Evolutionary conservation across 129 eudicot genomes (phyloP).

Genomic region (Helianthus tuberosus): DNA sequence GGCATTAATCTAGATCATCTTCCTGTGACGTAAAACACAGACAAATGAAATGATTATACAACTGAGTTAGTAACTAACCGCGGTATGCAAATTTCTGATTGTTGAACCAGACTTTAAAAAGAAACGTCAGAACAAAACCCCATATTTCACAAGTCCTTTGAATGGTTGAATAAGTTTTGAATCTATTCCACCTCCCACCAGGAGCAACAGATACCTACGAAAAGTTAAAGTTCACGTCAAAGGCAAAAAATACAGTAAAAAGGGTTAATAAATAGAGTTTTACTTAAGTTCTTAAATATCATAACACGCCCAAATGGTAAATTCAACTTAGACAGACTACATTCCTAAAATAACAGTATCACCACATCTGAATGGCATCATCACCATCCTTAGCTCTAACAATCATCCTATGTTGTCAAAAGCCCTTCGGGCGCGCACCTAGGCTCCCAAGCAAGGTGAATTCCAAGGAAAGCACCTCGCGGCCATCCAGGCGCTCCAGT

Average conservation of each 20-base stretch:
- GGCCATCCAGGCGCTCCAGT: no score
- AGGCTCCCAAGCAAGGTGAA: no score
- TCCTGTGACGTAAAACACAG: neutral
- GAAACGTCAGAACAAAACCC: constrained; percentile 83
- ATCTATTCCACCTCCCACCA: constrained; percentile 97
- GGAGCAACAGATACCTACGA: constrained; percentile 95
- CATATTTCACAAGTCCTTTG: constrained; percentile 97
- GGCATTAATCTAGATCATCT: neutral
- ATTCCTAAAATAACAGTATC: neutral
- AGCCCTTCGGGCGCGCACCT: no score
- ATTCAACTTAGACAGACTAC: neutral
- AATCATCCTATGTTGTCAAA: neutral
- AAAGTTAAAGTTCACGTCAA: neutral
- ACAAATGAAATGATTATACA: neutral
- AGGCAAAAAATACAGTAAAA: constrained; percentile 3
- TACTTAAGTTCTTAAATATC: neutral
- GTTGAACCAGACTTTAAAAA: constrained; percentile 78
- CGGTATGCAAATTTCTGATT: constrained; percentile 91
- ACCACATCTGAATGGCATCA: neutral
- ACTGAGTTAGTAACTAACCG: constrained; percentile 53
- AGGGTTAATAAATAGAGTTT: neutral
- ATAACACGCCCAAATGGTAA: constrained; percentile 3
- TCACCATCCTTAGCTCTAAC: neutral
- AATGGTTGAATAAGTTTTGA: constrained; percentile 95
- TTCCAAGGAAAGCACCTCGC: no score